These are phyloP conservation scores for Tuber indicum DNA, from an alignment of 495 filamentous ascomycete genomes.

Conservation along the genomic window DNA sequence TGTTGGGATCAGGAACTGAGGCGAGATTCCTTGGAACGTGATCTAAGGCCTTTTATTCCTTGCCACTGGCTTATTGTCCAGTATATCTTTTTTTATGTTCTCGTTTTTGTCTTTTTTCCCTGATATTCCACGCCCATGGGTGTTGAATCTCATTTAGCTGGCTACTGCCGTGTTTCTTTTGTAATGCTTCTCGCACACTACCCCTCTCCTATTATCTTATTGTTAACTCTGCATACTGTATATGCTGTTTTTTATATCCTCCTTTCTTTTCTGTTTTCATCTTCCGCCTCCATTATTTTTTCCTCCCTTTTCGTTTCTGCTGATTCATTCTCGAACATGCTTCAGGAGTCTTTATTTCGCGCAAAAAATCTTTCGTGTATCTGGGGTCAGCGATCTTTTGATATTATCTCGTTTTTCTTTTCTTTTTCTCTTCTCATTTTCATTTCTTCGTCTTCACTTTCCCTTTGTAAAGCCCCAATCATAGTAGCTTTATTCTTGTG, in stretches of 20 bases:
- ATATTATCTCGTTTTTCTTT: constrained; percentile 9
- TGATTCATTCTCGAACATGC: constrained; percentile 8
- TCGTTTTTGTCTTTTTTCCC: constrained; percentile 27
- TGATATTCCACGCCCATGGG: constrained; percentile 22
- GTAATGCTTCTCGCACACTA: not conserved
- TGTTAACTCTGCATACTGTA: constrained; percentile 1
- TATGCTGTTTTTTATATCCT: constrained; percentile 31
- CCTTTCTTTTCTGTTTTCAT: constrained; percentile 24
- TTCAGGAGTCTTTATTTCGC: constrained; percentile 9
- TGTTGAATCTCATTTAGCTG: constrained; percentile 24
- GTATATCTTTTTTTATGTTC: constrained; percentile 23
- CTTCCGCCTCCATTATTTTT: constrained; percentile 20
- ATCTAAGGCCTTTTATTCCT: constrained; percentile 32
- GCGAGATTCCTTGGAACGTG: constrained; percentile 23
- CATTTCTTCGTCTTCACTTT: constrained; percentile 11
- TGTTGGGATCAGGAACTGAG: constrained; percentile 13
- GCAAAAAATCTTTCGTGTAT: not conserved
- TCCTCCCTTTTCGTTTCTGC: constrained; percentile 19
- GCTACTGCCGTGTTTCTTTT: constrained; percentile 33
- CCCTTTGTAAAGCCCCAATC: constrained; percentile 19
- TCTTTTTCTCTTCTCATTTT: constrained; percentile 19
- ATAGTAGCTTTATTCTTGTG: constrained; percentile 23
- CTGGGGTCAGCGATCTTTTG: constrained; percentile 9
- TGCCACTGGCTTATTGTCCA: constrained; percentile 30
- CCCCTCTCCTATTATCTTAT: not conserved